Conservation (phyloP, 1,284 basidiomycete species). For the Cutaneotrichosporon daszewskae region DNA sequence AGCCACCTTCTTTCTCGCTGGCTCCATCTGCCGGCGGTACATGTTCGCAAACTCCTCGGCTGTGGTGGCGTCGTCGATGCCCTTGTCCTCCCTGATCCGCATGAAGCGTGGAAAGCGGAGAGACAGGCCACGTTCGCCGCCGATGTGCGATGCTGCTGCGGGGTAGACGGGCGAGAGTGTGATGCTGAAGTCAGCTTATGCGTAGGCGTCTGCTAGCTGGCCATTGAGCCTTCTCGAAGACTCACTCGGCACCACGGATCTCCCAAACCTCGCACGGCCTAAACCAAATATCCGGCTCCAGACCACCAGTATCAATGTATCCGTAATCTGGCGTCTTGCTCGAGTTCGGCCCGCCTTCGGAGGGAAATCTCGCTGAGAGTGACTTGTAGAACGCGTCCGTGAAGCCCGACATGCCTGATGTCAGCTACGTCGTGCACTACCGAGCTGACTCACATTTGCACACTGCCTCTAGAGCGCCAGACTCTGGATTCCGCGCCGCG, state of each 20-base stretch:
- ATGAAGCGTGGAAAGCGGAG: constrained; percentile 55
- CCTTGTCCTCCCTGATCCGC: constrained; percentile 53
- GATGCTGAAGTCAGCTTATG: constrained; percentile 52
- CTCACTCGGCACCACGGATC: constrained; percentile 79
- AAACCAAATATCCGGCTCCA: constrained; percentile 77
- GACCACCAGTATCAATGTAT: constrained; percentile 67
- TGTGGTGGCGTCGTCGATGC: constrained; percentile 52
- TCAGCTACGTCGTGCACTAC: constrained; percentile 1
- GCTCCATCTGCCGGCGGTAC: constrained; percentile 57
- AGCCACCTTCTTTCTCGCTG: too few relatives aligned
- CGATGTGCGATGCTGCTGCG: constrained; percentile 67
- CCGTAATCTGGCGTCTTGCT: constrained; percentile 55
- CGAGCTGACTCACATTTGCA: constrained; percentile 63
- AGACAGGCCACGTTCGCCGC: constrained; percentile 64
- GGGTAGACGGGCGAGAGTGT: constrained; percentile 83
- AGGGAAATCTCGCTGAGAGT: constrained; percentile 61
- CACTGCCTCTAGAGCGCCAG: constrained; percentile 67
- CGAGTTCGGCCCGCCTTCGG: constrained; percentile 57
- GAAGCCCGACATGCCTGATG: constrained; percentile 58
- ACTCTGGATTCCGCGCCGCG: constrained; percentile 68
- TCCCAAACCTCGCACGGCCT: constrained; percentile 84
- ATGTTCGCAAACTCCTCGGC: constrained; percentile 60
- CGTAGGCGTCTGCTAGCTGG: constrained; percentile 2
- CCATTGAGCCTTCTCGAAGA: constrained; percentile 28
- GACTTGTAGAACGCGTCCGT: constrained; percentile 80